phyloP scores from a whole-genome alignment of 306 rosid genomes.

The Vachellia collinsii region DNA sequence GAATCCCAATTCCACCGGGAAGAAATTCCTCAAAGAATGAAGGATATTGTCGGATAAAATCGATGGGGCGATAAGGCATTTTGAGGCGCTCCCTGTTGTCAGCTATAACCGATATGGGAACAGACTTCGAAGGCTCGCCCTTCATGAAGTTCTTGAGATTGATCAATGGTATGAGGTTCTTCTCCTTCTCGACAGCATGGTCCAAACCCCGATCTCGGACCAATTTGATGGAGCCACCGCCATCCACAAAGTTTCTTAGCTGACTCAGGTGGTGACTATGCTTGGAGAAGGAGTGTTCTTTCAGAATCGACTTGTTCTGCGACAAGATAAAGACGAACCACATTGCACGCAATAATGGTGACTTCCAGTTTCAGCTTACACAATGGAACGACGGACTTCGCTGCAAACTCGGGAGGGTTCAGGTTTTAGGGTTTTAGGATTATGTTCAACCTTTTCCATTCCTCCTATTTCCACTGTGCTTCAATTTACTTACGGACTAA shows the following conservation, averaged over 20 bases:
- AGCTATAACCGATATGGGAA: constrained; percentile 61
- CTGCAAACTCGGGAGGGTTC: background rate
- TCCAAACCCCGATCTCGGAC: constrained; percentile 91
- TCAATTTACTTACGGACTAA: no score
- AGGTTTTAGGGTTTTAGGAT: background rate
- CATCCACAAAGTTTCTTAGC: constrained; percentile 50
- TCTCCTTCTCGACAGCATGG: constrained; percentile 86
- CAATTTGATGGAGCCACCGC: constrained; percentile 46
- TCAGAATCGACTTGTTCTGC: constrained; percentile 19
- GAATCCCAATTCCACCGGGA: constrained; percentile 51
- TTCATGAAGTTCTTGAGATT: constrained; percentile 63
- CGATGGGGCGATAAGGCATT: constrained; percentile 70
- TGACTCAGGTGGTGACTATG: constrained; percentile 18
- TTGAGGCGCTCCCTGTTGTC: constrained; percentile 47
- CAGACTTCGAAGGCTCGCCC: constrained; percentile 75
- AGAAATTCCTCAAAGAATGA: constrained; percentile 65
- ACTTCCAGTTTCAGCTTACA: background rate
- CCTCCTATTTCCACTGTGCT: no score
- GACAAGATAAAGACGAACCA: constrained; percentile 41
- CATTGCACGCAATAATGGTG: constrained; percentile 15
- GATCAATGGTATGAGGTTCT: constrained; percentile 57
- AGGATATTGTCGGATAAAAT: constrained; percentile 70
- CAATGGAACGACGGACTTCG: background rate
- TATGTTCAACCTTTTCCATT: background rate
- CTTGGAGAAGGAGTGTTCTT: constrained; percentile 4